Evolutionary conservation across 2,329 filamentous ascomycete genomes (phyloP).

Genomic region (Alternaria sp.): DNA sequence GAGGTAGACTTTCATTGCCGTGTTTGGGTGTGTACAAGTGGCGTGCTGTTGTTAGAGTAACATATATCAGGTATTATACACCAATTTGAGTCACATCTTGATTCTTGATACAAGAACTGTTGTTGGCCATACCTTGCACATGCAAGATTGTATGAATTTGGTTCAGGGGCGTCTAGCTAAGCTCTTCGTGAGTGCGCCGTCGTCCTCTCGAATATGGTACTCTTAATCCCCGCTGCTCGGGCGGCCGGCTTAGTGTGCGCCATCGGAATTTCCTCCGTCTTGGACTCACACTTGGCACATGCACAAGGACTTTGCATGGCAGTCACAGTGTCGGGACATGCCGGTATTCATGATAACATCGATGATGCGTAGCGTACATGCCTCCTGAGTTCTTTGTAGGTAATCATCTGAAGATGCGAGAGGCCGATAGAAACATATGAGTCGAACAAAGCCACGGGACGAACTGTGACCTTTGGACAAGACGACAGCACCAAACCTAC

Average conservation of each 20-base stretch:
- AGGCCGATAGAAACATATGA: background rate
- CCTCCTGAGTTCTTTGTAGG: too few species aligned
- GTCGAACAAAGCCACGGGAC: background rate
- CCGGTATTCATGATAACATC: background rate
- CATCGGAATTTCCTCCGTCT: background rate
- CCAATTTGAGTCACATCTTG: background rate
- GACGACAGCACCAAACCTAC: background rate
- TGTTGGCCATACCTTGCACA: background rate
- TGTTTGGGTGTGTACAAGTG: background rate
- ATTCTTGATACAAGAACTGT: background rate
- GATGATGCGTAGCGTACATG: background rate
- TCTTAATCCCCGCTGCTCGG: background rate
- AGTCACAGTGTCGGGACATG: background rate
- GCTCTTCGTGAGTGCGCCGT: background rate
- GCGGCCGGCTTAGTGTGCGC: background rate
- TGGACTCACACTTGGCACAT: background rate
- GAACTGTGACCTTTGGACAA: background rate
- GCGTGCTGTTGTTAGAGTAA: background rate
- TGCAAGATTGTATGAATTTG: background rate
- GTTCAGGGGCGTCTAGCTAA: background rate
- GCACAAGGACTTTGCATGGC: background rate
- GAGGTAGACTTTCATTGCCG: slow-evolving; percentile 1
- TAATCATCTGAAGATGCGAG: background rate
- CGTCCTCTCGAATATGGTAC: too few species aligned
- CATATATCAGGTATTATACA: background rate